Percentiles rank a stretch among this genome's conserved stretches.
These are phyloP conservation scores for Scleromitrula shiraiana DNA, from an alignment of 2,329 filamentous ascomycete species.

Conservation along the genomic window DNA sequence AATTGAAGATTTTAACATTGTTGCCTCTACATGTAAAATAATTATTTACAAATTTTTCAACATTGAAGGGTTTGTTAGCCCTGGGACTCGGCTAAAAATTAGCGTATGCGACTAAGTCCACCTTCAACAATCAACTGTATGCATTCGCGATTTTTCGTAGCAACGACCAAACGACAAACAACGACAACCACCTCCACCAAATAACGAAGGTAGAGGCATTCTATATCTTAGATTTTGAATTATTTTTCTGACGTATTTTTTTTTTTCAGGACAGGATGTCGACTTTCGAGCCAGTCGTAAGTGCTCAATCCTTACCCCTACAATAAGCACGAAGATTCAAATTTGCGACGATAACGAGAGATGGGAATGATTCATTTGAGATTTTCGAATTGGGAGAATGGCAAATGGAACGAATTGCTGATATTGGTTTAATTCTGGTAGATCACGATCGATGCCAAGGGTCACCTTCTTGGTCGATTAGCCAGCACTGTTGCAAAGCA, in stretches of 20 bases:
- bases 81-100: slow-evolving; percentile 18
- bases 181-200: slow-evolving; percentile 29
- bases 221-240: neutral
- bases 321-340: slow-evolving; percentile 1
- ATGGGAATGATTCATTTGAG: slow-evolving; percentile 4
- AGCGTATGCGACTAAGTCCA: slow-evolving; percentile 5
- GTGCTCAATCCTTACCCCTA: slow-evolving; percentile 32
- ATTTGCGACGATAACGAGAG: slow-evolving; percentile 11
- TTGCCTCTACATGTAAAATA: neutral
- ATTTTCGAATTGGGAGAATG: slow-evolving; percentile 11
- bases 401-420: slow-evolving; percentile 18
- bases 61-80: slow-evolving; percentile 17
- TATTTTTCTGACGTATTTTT: slow-evolving; percentile 26
- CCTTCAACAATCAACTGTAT: neutral
- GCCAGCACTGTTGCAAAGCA: slow-evolving; percentile 98
- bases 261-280: slow-evolving; percentile 47
- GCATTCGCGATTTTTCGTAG: slow-evolving; percentile 9
- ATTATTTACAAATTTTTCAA: slow-evolving; percentile 10
- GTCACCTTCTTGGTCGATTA: slow-evolving; percentile 98
- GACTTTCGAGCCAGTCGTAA: slow-evolving; percentile 64
- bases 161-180: slow-evolving; percentile 24
- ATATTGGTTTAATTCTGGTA: slow-evolving; percentile 37
- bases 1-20: no score
- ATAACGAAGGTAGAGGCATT: slow-evolving; percentile 31
- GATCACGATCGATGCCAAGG: slow-evolving; percentile 99